A percentile compares a stretch with the other conserved stretches of the same genome.
Evolutionary conservation across 768 basidiomycete species (phyloP).

Genomic region (Phallus indusiatus): DNA sequence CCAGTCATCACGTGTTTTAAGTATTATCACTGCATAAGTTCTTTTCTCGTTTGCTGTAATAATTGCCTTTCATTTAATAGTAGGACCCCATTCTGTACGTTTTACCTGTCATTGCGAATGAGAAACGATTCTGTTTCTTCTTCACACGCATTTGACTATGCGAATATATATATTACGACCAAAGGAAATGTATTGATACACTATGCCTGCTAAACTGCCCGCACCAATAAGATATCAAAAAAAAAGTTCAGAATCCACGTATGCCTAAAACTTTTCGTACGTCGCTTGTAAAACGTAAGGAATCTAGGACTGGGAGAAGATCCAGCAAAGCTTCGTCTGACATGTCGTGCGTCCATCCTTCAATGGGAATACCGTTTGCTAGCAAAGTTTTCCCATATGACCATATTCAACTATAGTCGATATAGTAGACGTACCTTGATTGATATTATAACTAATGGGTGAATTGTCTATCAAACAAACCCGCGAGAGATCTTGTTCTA

Average conservation of each 20-base stretch:
- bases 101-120: not conserved
- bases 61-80: not conserved
- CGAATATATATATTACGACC: not conserved
- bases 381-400: slow-evolving; percentile 6
- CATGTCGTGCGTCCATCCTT: slow-evolving; percentile 98
- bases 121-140: not conserved
- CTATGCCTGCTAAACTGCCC: not conserved
- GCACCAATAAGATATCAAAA: not conserved
- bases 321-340: slow-evolving; percentile 94
- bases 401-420: not conserved
- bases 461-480: slow-evolving; percentile 97
- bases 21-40: not conserved
- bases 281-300: slow-evolving; percentile 90
- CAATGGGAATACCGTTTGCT: slow-evolving; percentile 99
- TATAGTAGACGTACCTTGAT: slow-evolving; percentile 60
- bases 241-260: slow-evolving; percentile 35
- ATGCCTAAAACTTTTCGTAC: slow-evolving; percentile 87
- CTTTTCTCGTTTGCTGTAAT: not conserved
- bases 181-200: not conserved
- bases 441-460: slow-evolving; percentile 82
- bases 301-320: slow-evolving; percentile 90
- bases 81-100: not conserved
- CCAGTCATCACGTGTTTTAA: slow-evolving; percentile 1
- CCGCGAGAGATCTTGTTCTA: slow-evolving; percentile 85
- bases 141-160: not conserved